These are phyloP conservation scores for Pseudogymnoascus sp. DNA, from an alignment of 2,329 filamentous ascomycete species.

Conservation along the genomic window DNA sequence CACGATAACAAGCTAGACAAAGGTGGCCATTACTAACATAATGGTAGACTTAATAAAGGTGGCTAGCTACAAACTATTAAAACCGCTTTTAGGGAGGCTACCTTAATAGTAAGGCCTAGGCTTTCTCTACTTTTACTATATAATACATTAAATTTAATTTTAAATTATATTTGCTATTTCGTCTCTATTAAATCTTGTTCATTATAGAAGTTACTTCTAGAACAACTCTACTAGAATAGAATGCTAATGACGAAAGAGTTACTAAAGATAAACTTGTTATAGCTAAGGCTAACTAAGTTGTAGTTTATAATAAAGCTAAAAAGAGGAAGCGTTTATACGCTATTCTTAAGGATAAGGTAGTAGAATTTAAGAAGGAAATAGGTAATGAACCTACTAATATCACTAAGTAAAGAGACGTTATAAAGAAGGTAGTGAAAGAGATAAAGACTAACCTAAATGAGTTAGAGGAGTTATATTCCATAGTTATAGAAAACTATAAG, in stretches of 20 bases:
- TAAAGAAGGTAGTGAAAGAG: background rate
- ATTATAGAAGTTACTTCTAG: background rate
- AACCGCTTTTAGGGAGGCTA: background rate
- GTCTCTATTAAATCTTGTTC: background rate
- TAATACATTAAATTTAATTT: background rate
- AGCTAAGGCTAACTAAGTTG: background rate
- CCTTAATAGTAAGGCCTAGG: background rate
- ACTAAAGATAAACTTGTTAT: background rate
- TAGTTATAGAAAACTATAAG: background rate
- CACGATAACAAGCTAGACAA: background rate
- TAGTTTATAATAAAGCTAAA: background rate
- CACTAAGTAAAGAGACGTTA: background rate
- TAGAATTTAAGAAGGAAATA: background rate
- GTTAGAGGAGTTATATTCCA: background rate
- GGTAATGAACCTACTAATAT: background rate
- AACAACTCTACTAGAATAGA: background rate
- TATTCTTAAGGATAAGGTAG: background rate
- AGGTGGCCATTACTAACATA: background rate
- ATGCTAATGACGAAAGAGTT: background rate
- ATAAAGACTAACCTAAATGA: background rate
- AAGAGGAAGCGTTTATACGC: background rate
- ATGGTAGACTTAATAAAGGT: background rate
- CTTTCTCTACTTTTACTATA: background rate
- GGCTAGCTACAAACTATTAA: background rate
- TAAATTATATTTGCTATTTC: background rate